Percentiles rank a stretch among this genome's conserved stretches.
These are phyloP conservation scores for Triticum monococcum DNA, from an alignment of 176 grass and related monocot genomes.

Conservation along the genomic window DNA sequence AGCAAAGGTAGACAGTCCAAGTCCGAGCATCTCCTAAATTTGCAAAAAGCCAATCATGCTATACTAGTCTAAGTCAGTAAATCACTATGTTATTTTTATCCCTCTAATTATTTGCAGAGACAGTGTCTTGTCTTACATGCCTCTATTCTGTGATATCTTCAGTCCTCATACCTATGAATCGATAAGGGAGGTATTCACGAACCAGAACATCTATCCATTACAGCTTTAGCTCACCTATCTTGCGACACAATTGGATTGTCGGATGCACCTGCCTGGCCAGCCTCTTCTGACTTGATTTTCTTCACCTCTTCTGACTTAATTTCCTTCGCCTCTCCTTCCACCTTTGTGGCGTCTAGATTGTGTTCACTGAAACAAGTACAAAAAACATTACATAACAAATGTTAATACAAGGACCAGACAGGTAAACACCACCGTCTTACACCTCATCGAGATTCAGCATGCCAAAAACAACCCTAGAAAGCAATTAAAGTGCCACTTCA, in stretches of 20 bases:
- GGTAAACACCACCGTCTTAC: neutral
- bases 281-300: slow-evolving; percentile 4
- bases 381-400: neutral
- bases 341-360: slow-evolving; percentile 15
- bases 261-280: slow-evolving; percentile 15
- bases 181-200: neutral
- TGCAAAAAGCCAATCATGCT: neutral
- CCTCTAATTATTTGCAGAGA: neutral
- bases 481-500: neutral
- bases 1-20: slow-evolving; percentile 7
- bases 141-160: neutral
- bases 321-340: neutral
- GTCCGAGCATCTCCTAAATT: neutral
- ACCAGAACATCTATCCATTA: neutral
- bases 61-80: neutral
- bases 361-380: slow-evolving; percentile 54
- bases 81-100: neutral
- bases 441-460: neutral
- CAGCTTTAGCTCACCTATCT: slow-evolving; percentile 13
- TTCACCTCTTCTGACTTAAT: neutral
- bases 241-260: neutral
- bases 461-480: neutral
- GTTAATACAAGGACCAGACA: neutral
- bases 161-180: neutral
- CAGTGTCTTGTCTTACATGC: neutral